Evolutionary conservation across 768 basidiomycete species (phyloP).

Genomic region (Lactarius sanguifluus): DNA sequence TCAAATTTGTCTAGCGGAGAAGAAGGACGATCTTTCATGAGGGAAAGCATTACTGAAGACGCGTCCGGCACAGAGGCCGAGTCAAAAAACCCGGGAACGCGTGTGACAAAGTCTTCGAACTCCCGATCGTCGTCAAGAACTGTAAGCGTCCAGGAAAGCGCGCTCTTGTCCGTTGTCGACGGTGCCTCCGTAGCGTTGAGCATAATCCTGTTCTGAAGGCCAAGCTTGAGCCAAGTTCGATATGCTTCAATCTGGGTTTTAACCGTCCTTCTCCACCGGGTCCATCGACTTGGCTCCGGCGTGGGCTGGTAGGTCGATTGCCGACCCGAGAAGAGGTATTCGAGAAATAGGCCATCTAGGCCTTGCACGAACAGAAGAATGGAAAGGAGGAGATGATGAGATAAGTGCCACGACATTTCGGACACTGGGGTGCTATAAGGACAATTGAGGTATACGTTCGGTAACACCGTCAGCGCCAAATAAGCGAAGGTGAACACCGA

Average conservation of each 20-base stretch:
- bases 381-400: not conserved
- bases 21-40: not conserved
- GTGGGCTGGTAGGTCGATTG: not conserved
- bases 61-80: not conserved
- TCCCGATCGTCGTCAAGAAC: slow-evolving; percentile 8
- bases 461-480: not conserved
- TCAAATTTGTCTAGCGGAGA: not conserved
- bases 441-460: not conserved
- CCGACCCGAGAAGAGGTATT: not conserved
- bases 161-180: not conserved
- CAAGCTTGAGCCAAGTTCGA: slow-evolving; percentile 5
- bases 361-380: not conserved
- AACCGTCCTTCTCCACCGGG: slow-evolving; percentile 4
- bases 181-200: slow-evolving; percentile 4
- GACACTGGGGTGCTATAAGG: slow-evolving; percentile 16
- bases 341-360: not conserved
- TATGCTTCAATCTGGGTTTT: not conserved
- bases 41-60: not conserved
- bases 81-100: slow-evolving; percentile 15
- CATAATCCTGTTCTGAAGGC: slow-evolving; percentile 6
- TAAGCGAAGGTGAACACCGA: not conserved
- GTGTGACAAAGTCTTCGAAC: slow-evolving; percentile 13
- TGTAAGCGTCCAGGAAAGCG: slow-evolving; percentile 17
- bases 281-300: not conserved
- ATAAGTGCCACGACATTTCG: not conserved